A percentile compares a stretch with the other conserved stretches of the same genome.
These are phyloP conservation scores for Zymoseptoria crescenta DNA, from an alignment of 2,329 filamentous ascomycete genomes.

Conservation along the genomic window DNA sequence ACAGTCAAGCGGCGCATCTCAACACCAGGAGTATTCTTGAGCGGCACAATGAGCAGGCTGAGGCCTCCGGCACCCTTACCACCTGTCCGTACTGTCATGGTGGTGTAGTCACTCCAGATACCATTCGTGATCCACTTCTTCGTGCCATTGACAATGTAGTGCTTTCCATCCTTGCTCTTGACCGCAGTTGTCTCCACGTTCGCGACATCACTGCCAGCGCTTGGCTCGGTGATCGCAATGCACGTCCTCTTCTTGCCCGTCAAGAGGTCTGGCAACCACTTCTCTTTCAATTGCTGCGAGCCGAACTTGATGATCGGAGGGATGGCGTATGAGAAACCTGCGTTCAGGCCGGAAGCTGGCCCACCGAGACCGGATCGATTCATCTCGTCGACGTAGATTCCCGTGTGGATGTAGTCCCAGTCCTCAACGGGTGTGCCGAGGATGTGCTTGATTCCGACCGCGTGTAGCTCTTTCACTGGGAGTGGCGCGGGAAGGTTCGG, in stretches of 20 bases:
- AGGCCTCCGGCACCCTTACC: slow-evolving; percentile 40
- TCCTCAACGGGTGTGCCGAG: slow-evolving; percentile 62
- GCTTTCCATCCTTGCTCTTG: slow-evolving; percentile 54
- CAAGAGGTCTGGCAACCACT: slow-evolving; percentile 59
- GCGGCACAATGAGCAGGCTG: slow-evolving; percentile 16
- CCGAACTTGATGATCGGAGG: slow-evolving; percentile 64
- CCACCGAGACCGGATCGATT: slow-evolving; percentile 56
- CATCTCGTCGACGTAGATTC: slow-evolving; percentile 65
- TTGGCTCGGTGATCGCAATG: slow-evolving; percentile 70
- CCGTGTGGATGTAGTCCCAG: slow-evolving; percentile 61
- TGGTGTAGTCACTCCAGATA: slow-evolving; percentile 59
- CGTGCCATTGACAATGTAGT: slow-evolving; percentile 62
- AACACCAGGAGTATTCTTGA: slow-evolving; percentile 48
- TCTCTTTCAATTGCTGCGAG: slow-evolving; percentile 51
- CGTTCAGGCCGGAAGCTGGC: slow-evolving; percentile 55
- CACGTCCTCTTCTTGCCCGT: slow-evolving; percentile 59
- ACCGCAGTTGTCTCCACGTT: slow-evolving; percentile 61
- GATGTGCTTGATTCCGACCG: slow-evolving; percentile 57
- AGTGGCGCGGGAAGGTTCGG: slow-evolving; percentile 61
- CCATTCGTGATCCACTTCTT: slow-evolving; percentile 77
- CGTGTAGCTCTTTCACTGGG: slow-evolving; percentile 59
- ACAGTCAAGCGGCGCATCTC: slow-evolving; percentile 59
- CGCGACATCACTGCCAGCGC: slow-evolving; percentile 63
- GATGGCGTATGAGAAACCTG: slow-evolving; percentile 63
- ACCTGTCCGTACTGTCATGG: slow-evolving; percentile 55